Evolutionary conservation across 495 filamentous ascomycete genomes (phyloP).

Genomic region (Penicillium psychrofluorescens): DNA sequence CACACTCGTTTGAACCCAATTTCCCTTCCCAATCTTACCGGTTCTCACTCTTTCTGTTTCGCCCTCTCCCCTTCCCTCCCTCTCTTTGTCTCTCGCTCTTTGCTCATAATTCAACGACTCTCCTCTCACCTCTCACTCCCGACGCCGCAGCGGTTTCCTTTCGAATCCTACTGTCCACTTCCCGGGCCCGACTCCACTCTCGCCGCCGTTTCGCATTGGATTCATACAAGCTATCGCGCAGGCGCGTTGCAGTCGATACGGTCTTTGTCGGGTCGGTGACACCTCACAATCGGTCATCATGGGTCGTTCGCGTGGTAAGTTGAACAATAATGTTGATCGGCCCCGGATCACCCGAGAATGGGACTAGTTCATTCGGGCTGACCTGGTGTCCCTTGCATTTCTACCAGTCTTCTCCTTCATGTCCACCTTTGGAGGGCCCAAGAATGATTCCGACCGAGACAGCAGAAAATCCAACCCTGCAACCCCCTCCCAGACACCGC

Average conservation of each 20-base stretch:
- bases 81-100: too few relatives aligned
- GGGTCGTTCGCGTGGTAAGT: constrained; percentile 36
- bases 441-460: constrained; percentile 22
- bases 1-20: too few relatives aligned
- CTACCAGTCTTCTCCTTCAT: constrained; percentile 56
- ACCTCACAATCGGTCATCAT: constrained; percentile 18
- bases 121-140: neutral
- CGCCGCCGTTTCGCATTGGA: constrained; percentile 5
- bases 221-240: neutral
- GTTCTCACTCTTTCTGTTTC: neutral
- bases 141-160: neutral
- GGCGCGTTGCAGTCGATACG: constrained; percentile 6
- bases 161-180: neutral
- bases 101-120: too few relatives aligned
- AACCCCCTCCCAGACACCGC: constrained; percentile 17
- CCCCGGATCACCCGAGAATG: constrained; percentile 6
- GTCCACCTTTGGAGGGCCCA: constrained; percentile 45
- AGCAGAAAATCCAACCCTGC: constrained; percentile 21
- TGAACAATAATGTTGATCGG: constrained; percentile 9
- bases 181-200: neutral
- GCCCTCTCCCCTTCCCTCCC: neutral
- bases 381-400: constrained; percentile 20
- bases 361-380: constrained; percentile 7
- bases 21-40: too few relatives aligned
- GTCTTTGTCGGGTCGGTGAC: neutral